Percentiles rank a stretch among this genome's conserved stretches.
These are phyloP conservation scores for Westerdykella sp. DNA, from an alignment of 2,329 filamentous ascomycete species.

Conservation along the genomic window DNA sequence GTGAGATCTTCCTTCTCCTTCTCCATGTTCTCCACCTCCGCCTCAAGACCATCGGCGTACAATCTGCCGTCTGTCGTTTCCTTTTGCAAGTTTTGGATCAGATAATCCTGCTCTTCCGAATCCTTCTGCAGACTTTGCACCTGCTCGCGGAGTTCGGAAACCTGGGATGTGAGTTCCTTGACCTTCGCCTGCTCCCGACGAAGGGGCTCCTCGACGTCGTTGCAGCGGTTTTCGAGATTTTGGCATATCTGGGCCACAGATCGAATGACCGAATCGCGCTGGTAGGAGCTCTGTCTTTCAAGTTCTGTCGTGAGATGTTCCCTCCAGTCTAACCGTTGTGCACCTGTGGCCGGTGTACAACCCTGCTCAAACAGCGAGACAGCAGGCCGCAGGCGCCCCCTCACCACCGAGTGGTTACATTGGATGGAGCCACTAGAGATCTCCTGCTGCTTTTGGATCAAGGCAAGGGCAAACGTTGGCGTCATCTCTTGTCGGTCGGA, in stretches of 20 bases:
- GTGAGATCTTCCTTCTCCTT: conserved; percentile 35
- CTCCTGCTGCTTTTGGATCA: conserved; percentile 26
- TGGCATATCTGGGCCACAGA: conserved; percentile 50
- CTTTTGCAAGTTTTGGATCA: conserved; percentile 3
- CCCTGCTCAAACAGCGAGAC: conserved; percentile 35
- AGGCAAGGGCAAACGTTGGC: conserved; percentile 11
- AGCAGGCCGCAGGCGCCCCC: conserved; percentile 1
- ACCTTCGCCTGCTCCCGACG: conserved; percentile 39
- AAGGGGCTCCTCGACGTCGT: conserved; percentile 50
- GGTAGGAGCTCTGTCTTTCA: conserved; percentile 31
- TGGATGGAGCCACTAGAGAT: conserved; percentile 4
- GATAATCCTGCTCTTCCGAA: too few relatives aligned
- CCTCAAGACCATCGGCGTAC: conserved; percentile 35
- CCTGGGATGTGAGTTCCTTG: conserved; percentile 25
- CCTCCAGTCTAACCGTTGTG: conserved; percentile 45
- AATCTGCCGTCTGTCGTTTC: conserved; percentile 19
- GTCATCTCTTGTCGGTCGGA: conserved; percentile 13
- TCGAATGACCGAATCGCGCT: conserved; percentile 44
- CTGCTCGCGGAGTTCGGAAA: conserved; percentile 31
- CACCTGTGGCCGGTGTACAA: conserved; percentile 32
- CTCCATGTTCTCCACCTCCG: conserved; percentile 36
- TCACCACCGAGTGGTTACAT: conserved; percentile 15
- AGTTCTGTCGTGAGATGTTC: conserved; percentile 42
- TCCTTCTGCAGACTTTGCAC: conserved; percentile 24
- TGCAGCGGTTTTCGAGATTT: conserved; percentile 52